A percentile compares a stretch with the other conserved stretches of the same genome.
phyloP scores from a whole-genome alignment of 768 basidiomycete genomes.

The Russula lepida region DNA sequence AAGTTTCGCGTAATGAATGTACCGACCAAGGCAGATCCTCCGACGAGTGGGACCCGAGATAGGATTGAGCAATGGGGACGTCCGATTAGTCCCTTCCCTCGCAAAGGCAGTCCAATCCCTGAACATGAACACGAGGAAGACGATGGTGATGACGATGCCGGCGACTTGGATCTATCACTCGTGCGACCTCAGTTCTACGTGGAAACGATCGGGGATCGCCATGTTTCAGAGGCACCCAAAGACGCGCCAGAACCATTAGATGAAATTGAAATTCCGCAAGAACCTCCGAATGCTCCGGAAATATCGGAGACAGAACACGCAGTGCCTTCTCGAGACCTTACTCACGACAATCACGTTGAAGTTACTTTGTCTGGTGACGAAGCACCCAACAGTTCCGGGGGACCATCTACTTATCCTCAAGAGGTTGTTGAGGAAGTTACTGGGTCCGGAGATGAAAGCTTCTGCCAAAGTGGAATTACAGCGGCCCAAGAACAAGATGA shows the following conservation, averaged over 20 bases:
- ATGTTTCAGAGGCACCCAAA: conserved; percentile 1
- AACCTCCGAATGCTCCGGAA: background rate
- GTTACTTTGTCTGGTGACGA: background rate
- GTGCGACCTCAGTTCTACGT: background rate
- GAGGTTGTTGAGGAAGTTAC: background rate
- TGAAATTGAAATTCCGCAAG: conserved; percentile 1
- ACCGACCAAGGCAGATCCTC: conserved; percentile 58
- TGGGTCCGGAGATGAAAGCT: conserved; percentile 7
- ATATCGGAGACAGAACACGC: background rate
- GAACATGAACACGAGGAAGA: conserved; percentile 26
- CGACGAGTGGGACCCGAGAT: conserved; percentile 43
- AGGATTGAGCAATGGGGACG: conserved; percentile 57
- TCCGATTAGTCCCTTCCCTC: conserved; percentile 61
- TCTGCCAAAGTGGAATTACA: background rate
- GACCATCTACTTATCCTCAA: background rate
- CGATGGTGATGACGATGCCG: conserved; percentile 20
- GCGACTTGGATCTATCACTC: background rate
- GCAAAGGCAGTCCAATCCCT: conserved; percentile 20
- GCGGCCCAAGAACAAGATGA: background rate
- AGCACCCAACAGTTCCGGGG: background rate
- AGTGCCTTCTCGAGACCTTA: background rate
- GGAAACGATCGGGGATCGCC: background rate
- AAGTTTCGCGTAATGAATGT: conserved; percentile 47
- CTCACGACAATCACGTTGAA: background rate
- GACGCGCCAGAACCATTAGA: background rate